A percentile compares a stretch with the other conserved stretches of the same genome.
Conservation (phyloP, 768 basidiomycete genomes). For the Psilocybe tampanensis region DNA sequence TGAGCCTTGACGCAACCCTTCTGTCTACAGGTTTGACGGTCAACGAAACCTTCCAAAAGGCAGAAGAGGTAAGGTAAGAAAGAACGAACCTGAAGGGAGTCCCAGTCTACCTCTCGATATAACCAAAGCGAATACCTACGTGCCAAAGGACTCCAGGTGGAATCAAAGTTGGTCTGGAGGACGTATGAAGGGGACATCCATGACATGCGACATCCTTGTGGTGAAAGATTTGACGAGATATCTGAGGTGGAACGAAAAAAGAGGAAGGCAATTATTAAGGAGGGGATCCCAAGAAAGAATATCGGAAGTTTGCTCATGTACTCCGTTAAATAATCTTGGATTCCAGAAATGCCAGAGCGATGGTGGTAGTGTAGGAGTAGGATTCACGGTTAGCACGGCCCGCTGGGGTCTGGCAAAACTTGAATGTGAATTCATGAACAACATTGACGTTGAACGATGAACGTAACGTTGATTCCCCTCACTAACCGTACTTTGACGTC, state of each 20-base stretch:
- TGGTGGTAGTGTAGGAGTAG: neutral
- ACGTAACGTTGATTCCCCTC: too few species aligned
- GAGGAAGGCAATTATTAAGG: slow-evolving; percentile 32
- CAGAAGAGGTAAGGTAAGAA: neutral
- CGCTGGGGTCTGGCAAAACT: too few species aligned
- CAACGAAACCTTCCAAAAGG: neutral
- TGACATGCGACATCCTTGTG: slow-evolving; percentile 95
- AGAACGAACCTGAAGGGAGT: slow-evolving; percentile 57
- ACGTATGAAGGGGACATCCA: slow-evolving; percentile 94
- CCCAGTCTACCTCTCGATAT: slow-evolving; percentile 90
- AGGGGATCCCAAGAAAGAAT: slow-evolving; percentile 38
- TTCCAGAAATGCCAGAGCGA: neutral
- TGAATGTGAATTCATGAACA: too few species aligned
- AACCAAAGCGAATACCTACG: slow-evolving; percentile 83
- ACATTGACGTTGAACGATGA: too few species aligned
- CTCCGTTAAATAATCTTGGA: neutral
- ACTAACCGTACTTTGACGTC: too few species aligned
- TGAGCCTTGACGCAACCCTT: slow-evolving; percentile 39
- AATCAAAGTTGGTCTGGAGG: slow-evolving; percentile 66
- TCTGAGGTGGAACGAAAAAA: slow-evolving; percentile 48
- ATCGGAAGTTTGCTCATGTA: slow-evolving; percentile 29
- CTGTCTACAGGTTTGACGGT: slow-evolving; percentile 6
- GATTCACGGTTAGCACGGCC: too few species aligned
- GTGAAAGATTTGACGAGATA: slow-evolving; percentile 59
- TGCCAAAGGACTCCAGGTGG: slow-evolving; percentile 71